These are phyloP conservation scores for Candida piceae DNA, from an alignment of 805 yeast species.

Conservation along the genomic window DNA sequence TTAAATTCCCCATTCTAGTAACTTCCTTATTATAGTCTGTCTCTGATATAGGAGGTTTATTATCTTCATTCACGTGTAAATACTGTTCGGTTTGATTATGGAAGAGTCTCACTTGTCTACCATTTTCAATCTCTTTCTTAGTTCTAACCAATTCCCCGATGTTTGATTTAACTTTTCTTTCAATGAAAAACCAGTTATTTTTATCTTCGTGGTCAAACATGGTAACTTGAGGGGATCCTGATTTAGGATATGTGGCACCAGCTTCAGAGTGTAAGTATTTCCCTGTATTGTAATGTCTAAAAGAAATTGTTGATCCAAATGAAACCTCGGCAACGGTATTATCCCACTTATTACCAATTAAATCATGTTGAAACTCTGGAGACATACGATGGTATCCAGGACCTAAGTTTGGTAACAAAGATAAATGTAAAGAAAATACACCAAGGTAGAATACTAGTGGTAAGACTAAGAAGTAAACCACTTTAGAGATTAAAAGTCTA, in stretches of 20 bases:
- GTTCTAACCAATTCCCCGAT: constrained; percentile 35
- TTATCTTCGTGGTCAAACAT: constrained; percentile 53
- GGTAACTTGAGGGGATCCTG: constrained; percentile 76
- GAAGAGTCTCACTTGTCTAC: constrained; percentile 57
- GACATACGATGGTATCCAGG: constrained; percentile 60
- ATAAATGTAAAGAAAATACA: constrained; percentile 54
- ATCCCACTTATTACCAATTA: constrained; percentile 37
- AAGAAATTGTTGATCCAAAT: constrained; percentile 64
- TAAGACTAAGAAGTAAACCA: constrained; percentile 39
- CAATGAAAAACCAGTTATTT: constrained; percentile 74
- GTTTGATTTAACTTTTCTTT: constrained; percentile 34
- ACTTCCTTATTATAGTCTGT: constrained; percentile 89
- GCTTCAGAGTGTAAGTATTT: constrained; percentile 85
- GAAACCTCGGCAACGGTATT: constrained; percentile 59
- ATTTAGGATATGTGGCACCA: constrained; percentile 49
- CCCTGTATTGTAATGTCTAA: constrained; percentile 71
- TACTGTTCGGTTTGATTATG: constrained; percentile 67
- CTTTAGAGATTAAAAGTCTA: constrained; percentile 37
- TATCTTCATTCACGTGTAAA: constrained; percentile 57
- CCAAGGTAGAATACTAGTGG: constrained; percentile 57
- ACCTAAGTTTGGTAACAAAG: constrained; percentile 43
- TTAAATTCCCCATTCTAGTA: constrained; percentile 60
- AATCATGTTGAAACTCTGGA: constrained; percentile 60
- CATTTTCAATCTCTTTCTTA: constrained; percentile 34
- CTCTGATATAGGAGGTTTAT: constrained; percentile 81